A percentile compares a stretch with the other conserved stretches of the same genome.
phyloP scores from a whole-genome alignment of 225 moss, liverwort and hornwort genomes.

The Thuidium tamariscinum region DNA sequence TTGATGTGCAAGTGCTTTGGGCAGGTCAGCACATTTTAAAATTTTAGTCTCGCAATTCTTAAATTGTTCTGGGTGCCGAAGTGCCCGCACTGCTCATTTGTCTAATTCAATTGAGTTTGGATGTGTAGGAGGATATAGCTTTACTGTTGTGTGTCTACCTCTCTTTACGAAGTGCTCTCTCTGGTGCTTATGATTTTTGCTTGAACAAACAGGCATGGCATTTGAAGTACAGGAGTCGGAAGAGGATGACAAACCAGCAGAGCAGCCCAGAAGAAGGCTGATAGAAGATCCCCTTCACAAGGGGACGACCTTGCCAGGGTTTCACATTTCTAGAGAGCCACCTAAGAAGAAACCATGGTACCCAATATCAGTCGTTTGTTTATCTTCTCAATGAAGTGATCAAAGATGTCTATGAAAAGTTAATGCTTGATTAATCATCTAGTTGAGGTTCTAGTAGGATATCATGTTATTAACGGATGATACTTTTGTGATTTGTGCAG shows the following conservation, averaged over 20 bases:
- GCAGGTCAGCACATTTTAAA: background rate
- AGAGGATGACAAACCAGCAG: slow-evolving; percentile 31
- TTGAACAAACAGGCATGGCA: slow-evolving; percentile 26
- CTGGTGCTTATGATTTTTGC: slow-evolving; percentile 5
- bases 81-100: background rate
- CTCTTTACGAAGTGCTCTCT: background rate
- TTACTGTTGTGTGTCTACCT: background rate
- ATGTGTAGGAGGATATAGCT: background rate
- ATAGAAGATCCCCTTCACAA: slow-evolving; percentile 35
- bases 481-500: slow-evolving; percentile 12
- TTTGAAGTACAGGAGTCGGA: slow-evolving; percentile 50
- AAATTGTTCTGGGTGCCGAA: background rate
- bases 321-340: slow-evolving; percentile 45
- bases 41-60: background rate
- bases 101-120: background rate
- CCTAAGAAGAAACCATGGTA: slow-evolving; percentile 57
- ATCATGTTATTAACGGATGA: background rate
- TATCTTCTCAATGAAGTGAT: background rate
- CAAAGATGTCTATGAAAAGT: background rate
- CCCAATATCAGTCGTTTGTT: background rate
- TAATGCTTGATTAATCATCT: background rate
- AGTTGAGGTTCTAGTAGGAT: background rate
- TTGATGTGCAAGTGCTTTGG: background rate
- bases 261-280: slow-evolving; percentile 14
- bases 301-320: slow-evolving; percentile 57